Evolutionary conservation across 1,284 basidiomycete species (phyloP), one percentile per base, ranked within the genome.

Genomic region (Somion occarium): DNA sequence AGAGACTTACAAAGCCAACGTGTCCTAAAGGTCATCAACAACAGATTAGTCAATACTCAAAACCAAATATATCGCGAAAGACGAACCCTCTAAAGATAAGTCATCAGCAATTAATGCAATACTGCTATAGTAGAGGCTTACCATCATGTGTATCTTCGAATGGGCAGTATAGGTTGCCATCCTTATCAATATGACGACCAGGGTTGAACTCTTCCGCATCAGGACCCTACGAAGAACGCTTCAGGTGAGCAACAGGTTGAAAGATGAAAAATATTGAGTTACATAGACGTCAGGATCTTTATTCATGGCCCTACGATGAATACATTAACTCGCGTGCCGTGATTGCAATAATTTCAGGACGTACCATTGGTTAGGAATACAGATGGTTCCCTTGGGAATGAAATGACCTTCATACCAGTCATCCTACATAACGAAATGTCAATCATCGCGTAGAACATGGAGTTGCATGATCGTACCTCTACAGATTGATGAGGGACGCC

Each of bases 391-490:
- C 38, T 60, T 60, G 1, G 64, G 64, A 25, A 66, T 62, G 23
- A 50, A 53, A 44, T 60, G 62, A 2, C 60, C 64, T 18, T 57
- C 49, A 46, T 64, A 64, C 19, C 53, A 49, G 39, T 59, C 54
- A 42, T 59, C 59, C 30, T 52, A 20, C 11, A 22, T 13, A 11
- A 22, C 15, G 44, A 5, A 15, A 45, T 4, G 24, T 15, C 5
- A 45, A 45, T 34, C 30, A 34, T 34, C 30, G 30, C 30, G 30
- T 15, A 5, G 9, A 45, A 26, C 12, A 45, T 7, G 44, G 18
- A 26, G 7, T 13, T n/a, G n/a, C n/a, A n/a, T n/a, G n/a, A n/a
- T 15, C 18, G 13, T 45, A 45, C 44, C 44, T 45, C 9, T 11
- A 5, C 23, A 18, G 13, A n/a, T 23, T 5, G 34, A 26, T 23